Conservation (phyloP, 2,329 filamentous ascomycete genomes). For the Aotearoamyces nothofagi region DNA sequence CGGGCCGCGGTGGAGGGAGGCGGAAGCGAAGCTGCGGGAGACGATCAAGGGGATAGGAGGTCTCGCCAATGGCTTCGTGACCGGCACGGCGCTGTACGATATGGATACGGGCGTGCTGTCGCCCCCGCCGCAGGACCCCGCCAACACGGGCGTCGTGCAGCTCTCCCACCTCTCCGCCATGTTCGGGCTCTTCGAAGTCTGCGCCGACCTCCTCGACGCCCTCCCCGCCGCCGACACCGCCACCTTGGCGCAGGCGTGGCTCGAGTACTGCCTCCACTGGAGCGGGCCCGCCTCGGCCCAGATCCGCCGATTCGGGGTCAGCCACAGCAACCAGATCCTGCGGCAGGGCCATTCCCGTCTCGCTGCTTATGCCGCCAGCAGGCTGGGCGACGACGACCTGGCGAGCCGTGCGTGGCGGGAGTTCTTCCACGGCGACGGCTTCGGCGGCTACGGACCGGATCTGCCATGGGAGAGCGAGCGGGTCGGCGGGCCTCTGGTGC, state of each 20-base stretch:
- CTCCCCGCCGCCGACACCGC: constrained; percentile 27
- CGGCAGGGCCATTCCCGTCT: constrained; percentile 42
- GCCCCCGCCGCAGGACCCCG: constrained; percentile 34
- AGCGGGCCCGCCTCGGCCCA: constrained; percentile 33
- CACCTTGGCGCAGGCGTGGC: constrained; percentile 36
- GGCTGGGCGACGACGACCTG: constrained; percentile 28
- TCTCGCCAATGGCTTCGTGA: no score
- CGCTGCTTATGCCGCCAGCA: constrained; percentile 34
- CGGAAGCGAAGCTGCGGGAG: no score
- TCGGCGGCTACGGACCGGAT: constrained; percentile 22
- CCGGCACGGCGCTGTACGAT: constrained; percentile 35
- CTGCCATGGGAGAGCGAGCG: constrained; percentile 22
- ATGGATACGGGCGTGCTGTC: constrained; percentile 30
- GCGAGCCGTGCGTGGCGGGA: constrained; percentile 37
- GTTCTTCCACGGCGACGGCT: constrained; percentile 32
- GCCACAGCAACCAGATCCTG: constrained; percentile 31
- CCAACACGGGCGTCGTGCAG: constrained; percentile 33
- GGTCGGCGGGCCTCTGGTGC: constrained; percentile 27
- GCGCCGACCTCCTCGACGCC: constrained; percentile 37
- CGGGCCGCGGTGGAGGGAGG: no score
- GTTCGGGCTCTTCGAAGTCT: constrained; percentile 42
- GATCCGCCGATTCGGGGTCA: constrained; percentile 31
- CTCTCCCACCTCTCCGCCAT: constrained; percentile 41
- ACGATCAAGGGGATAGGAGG: no score
- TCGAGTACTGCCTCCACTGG: constrained; percentile 47